These are phyloP conservation scores for Salvia rosmarinus DNA, from an alignment of 257 asterid genomes.

Conservation along the genomic window DNA sequence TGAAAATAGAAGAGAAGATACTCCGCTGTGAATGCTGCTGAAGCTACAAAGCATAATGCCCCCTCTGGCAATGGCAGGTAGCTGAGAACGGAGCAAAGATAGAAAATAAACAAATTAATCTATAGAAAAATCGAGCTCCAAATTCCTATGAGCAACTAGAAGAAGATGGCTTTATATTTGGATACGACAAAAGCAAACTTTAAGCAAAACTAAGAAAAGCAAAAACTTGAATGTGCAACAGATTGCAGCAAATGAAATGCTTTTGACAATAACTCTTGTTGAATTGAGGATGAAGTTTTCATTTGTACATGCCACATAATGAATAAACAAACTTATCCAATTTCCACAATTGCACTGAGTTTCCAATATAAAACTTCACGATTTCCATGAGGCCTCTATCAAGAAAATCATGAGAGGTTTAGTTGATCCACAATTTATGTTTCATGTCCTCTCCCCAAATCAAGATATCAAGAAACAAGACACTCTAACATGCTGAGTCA, in stretches of 20 bases:
- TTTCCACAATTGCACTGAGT: not conserved
- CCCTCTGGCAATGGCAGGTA: conserved; percentile 79
- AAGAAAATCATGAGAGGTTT: not conserved
- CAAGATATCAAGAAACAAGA: not conserved
- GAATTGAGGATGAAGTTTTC: not conserved
- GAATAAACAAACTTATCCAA: not conserved
- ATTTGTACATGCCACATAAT: not conserved
- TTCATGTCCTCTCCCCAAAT: not conserved
- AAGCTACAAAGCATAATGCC: conserved; percentile 64
- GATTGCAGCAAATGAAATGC: not conserved
- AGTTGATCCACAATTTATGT: not conserved
- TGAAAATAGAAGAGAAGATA: conserved; percentile 85
- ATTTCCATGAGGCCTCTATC: not conserved
- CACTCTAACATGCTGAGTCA: conserved; percentile 10
- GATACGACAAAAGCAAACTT: not conserved
- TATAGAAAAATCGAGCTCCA: not conserved
- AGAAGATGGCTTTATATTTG: not conserved
- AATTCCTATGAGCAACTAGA: not conserved
- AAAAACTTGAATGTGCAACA: not conserved
- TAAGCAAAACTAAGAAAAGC: not conserved
- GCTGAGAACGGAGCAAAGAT: conserved; percentile 48
- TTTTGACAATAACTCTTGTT: not conserved
- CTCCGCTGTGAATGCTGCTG: conserved; percentile 91
- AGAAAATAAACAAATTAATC: not conserved
- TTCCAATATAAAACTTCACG: not conserved